phyloP scores from a whole-genome alignment of 2,329 filamentous ascomycete species.

The Emergomyces orientalis region DNA sequence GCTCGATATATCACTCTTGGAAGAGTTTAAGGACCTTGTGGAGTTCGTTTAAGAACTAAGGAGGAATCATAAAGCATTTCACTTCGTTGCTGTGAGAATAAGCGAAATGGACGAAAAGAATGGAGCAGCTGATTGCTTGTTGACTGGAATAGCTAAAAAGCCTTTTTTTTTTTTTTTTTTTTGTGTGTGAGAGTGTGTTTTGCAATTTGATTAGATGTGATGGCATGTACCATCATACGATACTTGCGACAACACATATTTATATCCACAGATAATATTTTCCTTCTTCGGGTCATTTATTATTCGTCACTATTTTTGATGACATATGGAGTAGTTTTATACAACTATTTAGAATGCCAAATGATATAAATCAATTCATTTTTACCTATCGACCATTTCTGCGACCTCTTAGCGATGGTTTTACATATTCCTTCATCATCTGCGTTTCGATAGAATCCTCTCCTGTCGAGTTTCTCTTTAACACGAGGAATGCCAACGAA shows the following conservation, averaged over 20 bases:
- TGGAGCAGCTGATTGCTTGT: background rate
- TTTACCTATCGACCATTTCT: background rate
- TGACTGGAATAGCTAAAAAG: background rate
- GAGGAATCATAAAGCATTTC: background rate
- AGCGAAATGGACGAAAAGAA: background rate
- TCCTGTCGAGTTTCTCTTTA: too few species aligned
- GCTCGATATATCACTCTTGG: constrained; percentile 30
- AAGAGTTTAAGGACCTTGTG: constrained; percentile 35
- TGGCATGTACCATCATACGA: background rate
- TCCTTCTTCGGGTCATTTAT: background rate
- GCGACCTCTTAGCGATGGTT: background rate
- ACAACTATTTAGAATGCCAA: background rate
- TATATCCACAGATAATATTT: background rate
- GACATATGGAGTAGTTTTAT: background rate
- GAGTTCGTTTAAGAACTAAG: constrained; percentile 27
- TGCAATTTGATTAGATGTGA: background rate
- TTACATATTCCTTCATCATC: background rate
- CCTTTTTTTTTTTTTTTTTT: background rate
- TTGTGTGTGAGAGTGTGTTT: too few species aligned
- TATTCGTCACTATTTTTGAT: background rate
- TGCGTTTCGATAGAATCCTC: too few species aligned
- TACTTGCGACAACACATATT: background rate
- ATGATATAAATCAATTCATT: background rate
- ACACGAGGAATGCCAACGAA: too few species aligned
- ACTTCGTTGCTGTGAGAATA: background rate